phyloP scores from a whole-genome alignment of 768 basidiomycete species.

The Panellus pusillus region DNA sequence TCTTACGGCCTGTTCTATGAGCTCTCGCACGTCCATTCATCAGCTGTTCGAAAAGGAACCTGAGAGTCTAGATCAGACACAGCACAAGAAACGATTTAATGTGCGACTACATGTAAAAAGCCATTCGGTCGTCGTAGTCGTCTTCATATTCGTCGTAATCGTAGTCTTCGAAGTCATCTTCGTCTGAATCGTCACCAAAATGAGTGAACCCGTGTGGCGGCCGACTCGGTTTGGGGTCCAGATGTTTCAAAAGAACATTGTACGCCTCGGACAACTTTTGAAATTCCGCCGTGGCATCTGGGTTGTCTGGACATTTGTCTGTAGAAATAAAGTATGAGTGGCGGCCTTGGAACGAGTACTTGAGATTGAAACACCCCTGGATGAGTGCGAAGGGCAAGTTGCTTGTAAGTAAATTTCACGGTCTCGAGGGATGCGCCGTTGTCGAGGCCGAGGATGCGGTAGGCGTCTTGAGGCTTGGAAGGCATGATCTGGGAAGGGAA shows the following conservation, averaged over 20 bases:
- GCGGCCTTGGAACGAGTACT: no score
- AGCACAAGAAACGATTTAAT: background rate
- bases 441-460: constrained; percentile 50
- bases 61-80: constrained; percentile 24
- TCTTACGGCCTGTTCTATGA: constrained; percentile 30
- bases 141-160: constrained; percentile 35
- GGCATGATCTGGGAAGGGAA: constrained; percentile 1
- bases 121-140: constrained; percentile 27
- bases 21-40: constrained; percentile 37
- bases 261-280: constrained; percentile 73
- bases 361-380: constrained; percentile 31
- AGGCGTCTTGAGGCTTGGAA: constrained; percentile 30
- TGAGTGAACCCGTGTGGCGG: constrained; percentile 12
- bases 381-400: constrained; percentile 68
- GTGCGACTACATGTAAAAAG: constrained; percentile 47
- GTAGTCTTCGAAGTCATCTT: constrained; percentile 35
- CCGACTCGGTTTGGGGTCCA: constrained; percentile 35
- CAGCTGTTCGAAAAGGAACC: constrained; percentile 50
- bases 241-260: constrained; percentile 54
- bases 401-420: constrained; percentile 70
- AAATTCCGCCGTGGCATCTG: constrained; percentile 66
- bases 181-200: constrained; percentile 30
- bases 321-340: no score
- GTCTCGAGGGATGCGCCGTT: constrained; percentile 59
- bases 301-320: constrained; percentile 72